Evolutionary conservation across 768 basidiomycete genomes (phyloP).

Genomic region (Agaricus blazei): DNA sequence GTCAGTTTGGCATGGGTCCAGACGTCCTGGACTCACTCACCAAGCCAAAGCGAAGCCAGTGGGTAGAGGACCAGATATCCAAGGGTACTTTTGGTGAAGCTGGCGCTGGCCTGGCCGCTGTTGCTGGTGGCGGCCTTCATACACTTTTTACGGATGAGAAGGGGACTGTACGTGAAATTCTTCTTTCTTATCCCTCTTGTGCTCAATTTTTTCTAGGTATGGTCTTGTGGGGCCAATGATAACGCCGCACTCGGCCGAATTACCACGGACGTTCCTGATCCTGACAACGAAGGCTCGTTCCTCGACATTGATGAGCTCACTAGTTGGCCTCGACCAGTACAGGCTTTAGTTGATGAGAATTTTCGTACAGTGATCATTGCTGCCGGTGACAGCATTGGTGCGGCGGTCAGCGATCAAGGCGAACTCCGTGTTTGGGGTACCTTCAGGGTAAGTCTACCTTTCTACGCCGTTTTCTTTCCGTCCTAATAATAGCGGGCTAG

Average conservation of each 20-base stretch:
- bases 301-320: constrained; percentile 52
- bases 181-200: not conserved
- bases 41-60: constrained; percentile 71
- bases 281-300: constrained; percentile 52
- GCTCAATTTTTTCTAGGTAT: constrained; percentile 46
- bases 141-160: constrained; percentile 84
- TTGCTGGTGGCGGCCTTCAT: constrained; percentile 86
- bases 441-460: constrained; percentile 63
- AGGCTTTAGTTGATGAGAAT: constrained; percentile 65
- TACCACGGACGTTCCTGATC: constrained; percentile 58
- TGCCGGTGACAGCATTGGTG: constrained; percentile 85
- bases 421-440: constrained; percentile 85
- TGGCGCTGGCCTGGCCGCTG: constrained; percentile 74
- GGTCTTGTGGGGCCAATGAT: constrained; percentile 86
- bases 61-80: constrained; percentile 73
- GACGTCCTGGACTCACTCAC: constrained; percentile 64
- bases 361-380: constrained; percentile 83
- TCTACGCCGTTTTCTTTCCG: not conserved
- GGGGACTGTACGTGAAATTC: constrained; percentile 65
- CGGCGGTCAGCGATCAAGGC: constrained; percentile 76
- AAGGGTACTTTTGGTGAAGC: constrained; percentile 66
- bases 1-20: constrained; percentile 90
- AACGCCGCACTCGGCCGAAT: constrained; percentile 83
- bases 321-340: constrained; percentile 58
- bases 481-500: constrained; percentile 25